Evolutionary conservation across 2,329 filamentous ascomycete genomes (phyloP), one percentile per base, ranked within the genome.

Genomic region (Delphinella strobiligena): DNA sequence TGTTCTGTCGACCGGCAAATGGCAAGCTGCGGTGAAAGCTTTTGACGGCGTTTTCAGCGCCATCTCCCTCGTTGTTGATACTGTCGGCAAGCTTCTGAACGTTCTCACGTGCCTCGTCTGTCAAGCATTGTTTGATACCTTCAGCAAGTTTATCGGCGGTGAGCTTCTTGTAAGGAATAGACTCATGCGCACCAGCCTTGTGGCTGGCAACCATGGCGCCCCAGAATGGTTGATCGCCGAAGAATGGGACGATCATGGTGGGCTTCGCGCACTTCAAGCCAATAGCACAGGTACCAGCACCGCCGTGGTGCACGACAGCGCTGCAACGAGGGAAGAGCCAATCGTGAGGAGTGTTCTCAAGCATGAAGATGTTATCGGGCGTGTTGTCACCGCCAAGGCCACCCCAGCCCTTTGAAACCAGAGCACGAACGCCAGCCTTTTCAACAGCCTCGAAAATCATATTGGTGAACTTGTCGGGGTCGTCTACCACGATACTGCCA

Each of bases 171-270:
- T 83, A 82, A 0, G 80, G 80, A 7, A 84, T 69, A 1, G 79
- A 72, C 31, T 71, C 61, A 41, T 63, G 60, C 0, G 80, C 77
- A 1, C 82, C 82, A 1, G 79, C 80, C 18, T 72, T 71, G 1
- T 75, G 68, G 24, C 68, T 72, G 4, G 67, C 68, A 1, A 86
- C 68, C 74, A 82, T 82, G 14, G 68, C 66, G 2, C 81, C 82
- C 82, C 82, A 87, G 53, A 87, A 87, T 36, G 79, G 72, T 55
- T 87, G 82, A 52, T 87, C 82, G 2, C 82, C 82, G 47, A 87
- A 87, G 60, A 87, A 87, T 0, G 82, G 82, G 2, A 87, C 78
- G 18, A 86, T 72, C 73, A 85, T 80, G 4, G 78, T 84, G 0
- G 82, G 82, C 49, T 72, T 74, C 3, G 72, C 82, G 46, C 72